Conservation (phyloP, 345 rosid species). For the Xanthoceras sorbifolium region DNA sequence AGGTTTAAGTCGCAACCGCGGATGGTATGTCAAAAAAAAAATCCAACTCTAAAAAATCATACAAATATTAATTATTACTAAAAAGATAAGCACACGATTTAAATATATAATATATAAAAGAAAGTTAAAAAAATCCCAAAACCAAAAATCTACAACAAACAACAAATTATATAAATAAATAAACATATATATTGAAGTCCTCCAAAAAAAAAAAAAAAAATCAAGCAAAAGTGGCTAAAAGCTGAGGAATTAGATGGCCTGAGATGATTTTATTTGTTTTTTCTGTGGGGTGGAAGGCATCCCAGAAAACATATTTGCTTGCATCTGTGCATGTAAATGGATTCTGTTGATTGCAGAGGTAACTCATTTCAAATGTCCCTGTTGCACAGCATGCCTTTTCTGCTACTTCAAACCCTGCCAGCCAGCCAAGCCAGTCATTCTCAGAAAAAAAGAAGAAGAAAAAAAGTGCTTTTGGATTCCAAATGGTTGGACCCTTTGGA, state of each 20-base stretch:
- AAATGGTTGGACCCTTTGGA: background rate
- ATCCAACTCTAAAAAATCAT: too few species aligned
- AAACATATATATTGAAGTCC: too few species aligned
- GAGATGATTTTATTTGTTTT: constrained; percentile 33
- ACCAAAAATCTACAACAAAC: background rate
- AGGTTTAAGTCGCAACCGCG: too few species aligned
- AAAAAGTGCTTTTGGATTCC: background rate
- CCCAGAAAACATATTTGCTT: constrained; percentile 53
- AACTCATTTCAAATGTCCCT: constrained; percentile 58
- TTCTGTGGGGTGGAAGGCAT: constrained; percentile 50
- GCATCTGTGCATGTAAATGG: constrained; percentile 56
- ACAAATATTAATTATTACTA: too few species aligned
- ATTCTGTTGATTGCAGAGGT: constrained; percentile 36
- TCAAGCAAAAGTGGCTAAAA: constrained; percentile 29
- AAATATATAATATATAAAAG: too few species aligned
- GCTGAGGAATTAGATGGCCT: constrained; percentile 18
- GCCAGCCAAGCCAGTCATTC: too few species aligned
- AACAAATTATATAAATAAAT: background rate
- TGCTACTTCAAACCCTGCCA: constrained; percentile 49
- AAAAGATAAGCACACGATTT: too few species aligned
- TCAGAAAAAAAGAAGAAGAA: background rate
- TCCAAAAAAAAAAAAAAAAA: background rate
- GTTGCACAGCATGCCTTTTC: constrained; percentile 56
- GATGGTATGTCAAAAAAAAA: too few species aligned
- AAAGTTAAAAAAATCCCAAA: too few species aligned